Evolutionary conservation across 192 early-diverging fungal genomes (phyloP), one percentile per base, ranked within the genome.

Genomic region (Diversispora epigaea): DNA sequence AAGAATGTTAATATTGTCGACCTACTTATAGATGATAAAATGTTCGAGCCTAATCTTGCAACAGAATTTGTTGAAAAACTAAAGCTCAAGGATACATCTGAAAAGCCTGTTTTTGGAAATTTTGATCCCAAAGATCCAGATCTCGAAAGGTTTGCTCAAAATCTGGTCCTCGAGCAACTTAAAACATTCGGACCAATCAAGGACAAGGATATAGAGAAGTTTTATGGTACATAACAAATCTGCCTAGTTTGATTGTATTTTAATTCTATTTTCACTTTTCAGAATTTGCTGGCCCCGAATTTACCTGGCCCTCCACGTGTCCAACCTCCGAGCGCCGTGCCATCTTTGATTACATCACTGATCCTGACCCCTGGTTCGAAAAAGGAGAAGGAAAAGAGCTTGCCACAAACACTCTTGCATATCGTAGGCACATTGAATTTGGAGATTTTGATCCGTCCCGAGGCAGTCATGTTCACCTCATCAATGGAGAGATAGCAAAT

Each of bases 211-310:
- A 56, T 52, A 56, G 14, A 71, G 54, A 71, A 71, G 45, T 71
- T 71, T 43, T 71, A 71, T 46, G 52, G 54, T 71, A 56, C 39
- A 56, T 39, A 70, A 54, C 21, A 55, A 71, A 71, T 54, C 6
- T 41, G 52, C 54, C 52, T 12, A 39, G 0, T 2, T 17, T 71
- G 14, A 19, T 15, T 71, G 41, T 15, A 17, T 40, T 52, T 46
- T 40, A 17, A 71, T 44, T 54, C 5, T 9, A 55, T 9, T 21
- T 54, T 44, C n/a, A n/a, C n/a, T n/a, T 70, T 64, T 6, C 32
- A 71, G 49, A 71, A 71, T 71, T 71, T 46, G 52, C 40, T 17
- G 68, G 68, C 2, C 68, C 68, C 15, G 17, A 71, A 56, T 56
- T 71, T 54, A 2, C 0, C 3, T 71, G 68, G 68, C 68, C 68